phyloP scores from a whole-genome alignment of 164 flowering plant genomes.

The Vitis labrusca region DNA sequence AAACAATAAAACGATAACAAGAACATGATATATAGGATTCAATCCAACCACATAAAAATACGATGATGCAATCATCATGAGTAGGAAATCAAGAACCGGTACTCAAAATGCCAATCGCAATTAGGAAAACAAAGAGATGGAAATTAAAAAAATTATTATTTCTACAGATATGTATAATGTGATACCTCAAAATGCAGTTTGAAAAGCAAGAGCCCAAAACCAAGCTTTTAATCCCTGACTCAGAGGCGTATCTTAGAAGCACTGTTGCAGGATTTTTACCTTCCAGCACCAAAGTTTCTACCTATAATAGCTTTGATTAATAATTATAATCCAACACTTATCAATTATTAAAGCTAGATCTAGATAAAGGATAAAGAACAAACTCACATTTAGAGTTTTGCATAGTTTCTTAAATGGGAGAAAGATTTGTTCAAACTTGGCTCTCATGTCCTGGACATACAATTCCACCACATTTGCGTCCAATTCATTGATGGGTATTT shows the following conservation, averaged over 20 bases:
- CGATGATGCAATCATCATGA: too few relatives aligned
- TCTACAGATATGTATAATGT: background rate
- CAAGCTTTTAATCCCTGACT: slow-evolving; percentile 39
- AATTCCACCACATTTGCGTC: slow-evolving; percentile 52
- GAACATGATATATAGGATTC: background rate
- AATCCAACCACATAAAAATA: background rate
- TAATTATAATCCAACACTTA: background rate
- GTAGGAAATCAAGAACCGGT: too few relatives aligned
- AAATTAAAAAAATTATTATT: background rate
- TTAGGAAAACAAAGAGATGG: background rate
- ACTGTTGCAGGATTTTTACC: slow-evolving; percentile 69
- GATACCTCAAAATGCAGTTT: slow-evolving; percentile 52
- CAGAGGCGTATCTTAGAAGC: slow-evolving; percentile 54
- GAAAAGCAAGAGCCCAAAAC: slow-evolving; percentile 66
- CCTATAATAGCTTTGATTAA: slow-evolving; percentile 24
- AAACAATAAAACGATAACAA: background rate
- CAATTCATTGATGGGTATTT: slow-evolving; percentile 45
- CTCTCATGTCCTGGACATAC: slow-evolving; percentile 57
- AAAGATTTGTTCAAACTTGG: slow-evolving; percentile 47
- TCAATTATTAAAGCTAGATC: background rate
- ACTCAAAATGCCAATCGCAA: background rate
- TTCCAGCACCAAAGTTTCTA: slow-evolving; percentile 72
- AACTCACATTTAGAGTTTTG: slow-evolving; percentile 41
- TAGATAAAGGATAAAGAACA: background rate
- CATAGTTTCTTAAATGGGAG: slow-evolving; percentile 55